phyloP scores from a whole-genome alignment of 495 filamentous ascomycete species.

The Neurospora sp. region DNA sequence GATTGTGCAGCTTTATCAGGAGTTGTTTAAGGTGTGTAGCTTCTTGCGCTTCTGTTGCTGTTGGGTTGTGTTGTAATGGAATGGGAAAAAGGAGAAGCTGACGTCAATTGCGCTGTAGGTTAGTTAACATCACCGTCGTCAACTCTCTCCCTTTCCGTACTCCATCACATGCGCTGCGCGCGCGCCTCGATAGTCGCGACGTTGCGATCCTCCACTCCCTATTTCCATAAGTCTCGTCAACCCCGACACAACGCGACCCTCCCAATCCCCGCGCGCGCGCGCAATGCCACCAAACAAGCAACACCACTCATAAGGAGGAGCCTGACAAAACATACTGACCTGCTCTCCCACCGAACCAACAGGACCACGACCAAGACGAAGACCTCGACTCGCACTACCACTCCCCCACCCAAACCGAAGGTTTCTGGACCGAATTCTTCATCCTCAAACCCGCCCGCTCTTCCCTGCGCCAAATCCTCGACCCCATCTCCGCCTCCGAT shows the following conservation, averaged over 20 bases:
- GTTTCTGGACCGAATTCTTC: slow-evolving; percentile 96
- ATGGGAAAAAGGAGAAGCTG: background rate
- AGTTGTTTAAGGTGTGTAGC: slow-evolving; percentile 63
- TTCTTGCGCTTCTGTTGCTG: background rate
- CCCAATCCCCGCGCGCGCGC: background rate
- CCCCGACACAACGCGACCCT: background rate
- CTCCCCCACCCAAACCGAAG: slow-evolving; percentile 54
- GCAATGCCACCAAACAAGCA: background rate
- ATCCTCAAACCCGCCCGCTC: slow-evolving; percentile 66
- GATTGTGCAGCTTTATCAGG: slow-evolving; percentile 80
- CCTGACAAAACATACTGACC: background rate
- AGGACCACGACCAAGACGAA: slow-evolving; percentile 48
- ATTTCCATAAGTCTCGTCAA: background rate
- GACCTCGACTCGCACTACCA: background rate
- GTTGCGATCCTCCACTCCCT: background rate
- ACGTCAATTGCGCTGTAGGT: background rate
- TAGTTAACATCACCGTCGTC: background rate
- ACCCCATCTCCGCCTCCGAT: slow-evolving; percentile 58
- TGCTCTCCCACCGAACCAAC: background rate
- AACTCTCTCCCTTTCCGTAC: background rate
- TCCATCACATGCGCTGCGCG: background rate
- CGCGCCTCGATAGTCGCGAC: background rate
- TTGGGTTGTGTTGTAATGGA: background rate
- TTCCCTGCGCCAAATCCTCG: slow-evolving; percentile 55
- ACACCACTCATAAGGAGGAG: background rate